Evolutionary conservation across 441 rosid species (phyloP).

Genomic region (Brassica balearica): DNA sequence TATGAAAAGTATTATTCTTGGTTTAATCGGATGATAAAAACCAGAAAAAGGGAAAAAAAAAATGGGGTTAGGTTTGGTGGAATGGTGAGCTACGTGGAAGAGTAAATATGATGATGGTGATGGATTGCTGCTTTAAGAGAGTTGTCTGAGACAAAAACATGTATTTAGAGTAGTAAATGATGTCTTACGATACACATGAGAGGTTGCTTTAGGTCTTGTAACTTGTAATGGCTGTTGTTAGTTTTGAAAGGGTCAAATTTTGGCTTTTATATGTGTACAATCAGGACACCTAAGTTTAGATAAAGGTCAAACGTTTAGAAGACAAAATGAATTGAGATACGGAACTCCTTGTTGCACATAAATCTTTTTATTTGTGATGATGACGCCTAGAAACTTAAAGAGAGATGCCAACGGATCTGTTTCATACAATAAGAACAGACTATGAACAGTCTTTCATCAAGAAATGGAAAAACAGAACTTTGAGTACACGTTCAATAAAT

Average conservation of each 20-base stretch:
- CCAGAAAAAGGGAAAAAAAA: neutral
- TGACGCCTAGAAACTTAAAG: neutral
- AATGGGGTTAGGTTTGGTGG: conserved; percentile 36
- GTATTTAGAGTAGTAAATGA: neutral
- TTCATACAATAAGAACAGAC: neutral
- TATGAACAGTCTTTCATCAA: conserved; percentile 21
- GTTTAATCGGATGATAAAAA: conserved; percentile 40
- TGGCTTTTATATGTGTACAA: conserved; percentile 13
- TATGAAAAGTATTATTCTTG: conserved; percentile 23
- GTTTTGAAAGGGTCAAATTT: conserved; percentile 30
- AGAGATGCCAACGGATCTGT: neutral
- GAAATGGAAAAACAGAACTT: conserved; percentile 5
- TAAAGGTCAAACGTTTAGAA: neutral
- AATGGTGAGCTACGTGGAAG: conserved; percentile 23
- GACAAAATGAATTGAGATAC: neutral
- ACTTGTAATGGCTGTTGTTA: conserved; percentile 26
- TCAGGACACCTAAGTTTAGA: conserved; percentile 6
- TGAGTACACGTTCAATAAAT: conserved; percentile 30
- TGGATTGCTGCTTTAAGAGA: neutral
- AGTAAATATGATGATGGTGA: neutral
- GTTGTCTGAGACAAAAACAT: neutral
- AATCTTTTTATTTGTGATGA: neutral
- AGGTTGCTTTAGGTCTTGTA: conserved; percentile 25
- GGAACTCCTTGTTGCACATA: neutral
- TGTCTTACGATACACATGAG: conserved; percentile 36